A percentile compares a stretch with the other conserved stretches of the same genome.
phyloP scores from a whole-genome alignment of 2,329 filamentous ascomycete species.

The Acrodontium crateriforme region DNA sequence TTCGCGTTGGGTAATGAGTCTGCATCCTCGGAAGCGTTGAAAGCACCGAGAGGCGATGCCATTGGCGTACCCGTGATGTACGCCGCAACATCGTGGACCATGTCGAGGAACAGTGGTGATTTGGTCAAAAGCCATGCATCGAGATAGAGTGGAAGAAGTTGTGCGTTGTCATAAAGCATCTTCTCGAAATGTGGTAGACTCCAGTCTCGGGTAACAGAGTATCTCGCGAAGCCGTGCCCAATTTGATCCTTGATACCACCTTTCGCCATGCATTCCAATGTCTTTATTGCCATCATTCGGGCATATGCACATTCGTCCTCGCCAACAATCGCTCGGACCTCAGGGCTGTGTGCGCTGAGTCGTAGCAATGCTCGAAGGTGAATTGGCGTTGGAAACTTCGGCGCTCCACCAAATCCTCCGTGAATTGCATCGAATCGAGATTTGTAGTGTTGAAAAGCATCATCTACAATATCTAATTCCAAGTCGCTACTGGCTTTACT shows the following conservation, averaged over 20 bases:
- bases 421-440: constrained; percentile 65
- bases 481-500: constrained; percentile 47
- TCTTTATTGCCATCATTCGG: constrained; percentile 65
- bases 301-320: constrained; percentile 60
- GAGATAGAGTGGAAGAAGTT: constrained; percentile 69
- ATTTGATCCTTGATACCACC: constrained; percentile 63
- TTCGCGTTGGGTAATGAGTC: constrained; percentile 65
- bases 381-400: constrained; percentile 81
- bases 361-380: constrained; percentile 74
- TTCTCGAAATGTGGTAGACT: constrained; percentile 94
- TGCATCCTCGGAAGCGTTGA: constrained; percentile 80
- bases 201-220: constrained; percentile 87
- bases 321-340: constrained; percentile 79
- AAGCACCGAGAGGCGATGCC: constrained; percentile 54
- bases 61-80: constrained; percentile 67
- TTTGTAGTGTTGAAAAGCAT: constrained; percentile 70
- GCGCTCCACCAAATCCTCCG: constrained; percentile 61
- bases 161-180: constrained; percentile 84
- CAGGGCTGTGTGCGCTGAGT: constrained; percentile 54
- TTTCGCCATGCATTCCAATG: constrained; percentile 62
- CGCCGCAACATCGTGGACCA: constrained; percentile 69
- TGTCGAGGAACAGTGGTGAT: constrained; percentile 59
- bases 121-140: constrained; percentile 65
- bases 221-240: constrained; percentile 66
- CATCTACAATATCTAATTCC: constrained; percentile 82